Conservation (phyloP, 257 asterid genomes). For the Galeopsis tetrahit region DNA sequence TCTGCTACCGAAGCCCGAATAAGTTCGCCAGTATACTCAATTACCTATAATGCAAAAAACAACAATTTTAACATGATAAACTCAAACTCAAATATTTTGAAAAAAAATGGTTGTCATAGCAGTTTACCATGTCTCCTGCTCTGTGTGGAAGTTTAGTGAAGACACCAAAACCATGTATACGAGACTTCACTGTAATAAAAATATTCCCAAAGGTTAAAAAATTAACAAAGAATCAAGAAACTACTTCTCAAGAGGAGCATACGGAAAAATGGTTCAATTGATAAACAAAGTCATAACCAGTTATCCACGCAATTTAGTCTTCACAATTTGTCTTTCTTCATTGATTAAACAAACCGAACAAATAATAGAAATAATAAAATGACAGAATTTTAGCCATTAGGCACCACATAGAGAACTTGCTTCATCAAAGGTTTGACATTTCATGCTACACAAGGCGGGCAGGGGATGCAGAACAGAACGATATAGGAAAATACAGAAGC, state of each 20-base stretch:
- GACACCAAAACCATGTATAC: slow-evolving; percentile 96
- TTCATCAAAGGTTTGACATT: background rate
- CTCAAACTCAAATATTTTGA: slow-evolving; percentile 26
- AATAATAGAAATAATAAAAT: slow-evolving; percentile 9
- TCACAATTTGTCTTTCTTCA: slow-evolving; percentile 6
- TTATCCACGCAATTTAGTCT: slow-evolving; percentile 4
- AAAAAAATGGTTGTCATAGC: slow-evolving; percentile 30
- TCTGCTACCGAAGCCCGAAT: slow-evolving; percentile 94
- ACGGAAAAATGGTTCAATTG: background rate
- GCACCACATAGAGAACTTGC: background rate
- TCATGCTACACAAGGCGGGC: slow-evolving; percentile 1
- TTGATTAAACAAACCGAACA: slow-evolving; percentile 7
- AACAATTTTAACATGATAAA: slow-evolving; percentile 26
- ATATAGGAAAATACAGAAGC: background rate
- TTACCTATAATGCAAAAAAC: slow-evolving; percentile 58
- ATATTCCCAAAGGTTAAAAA: slow-evolving; percentile 33
- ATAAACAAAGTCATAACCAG: background rate
- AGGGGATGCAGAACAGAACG: slow-evolving; percentile 1
- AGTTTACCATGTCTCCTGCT: slow-evolving; percentile 97
- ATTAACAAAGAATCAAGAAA: background rate
- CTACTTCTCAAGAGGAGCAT: slow-evolving; percentile 16
- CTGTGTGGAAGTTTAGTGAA: slow-evolving; percentile 78
- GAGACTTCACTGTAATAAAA: slow-evolving; percentile 77
- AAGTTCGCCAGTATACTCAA: slow-evolving; percentile 93
- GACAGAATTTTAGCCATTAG: background rate